Evolutionary conservation across 2,329 filamentous ascomycete genomes (phyloP).

Genomic region (Trichophyton verrucosum): DNA sequence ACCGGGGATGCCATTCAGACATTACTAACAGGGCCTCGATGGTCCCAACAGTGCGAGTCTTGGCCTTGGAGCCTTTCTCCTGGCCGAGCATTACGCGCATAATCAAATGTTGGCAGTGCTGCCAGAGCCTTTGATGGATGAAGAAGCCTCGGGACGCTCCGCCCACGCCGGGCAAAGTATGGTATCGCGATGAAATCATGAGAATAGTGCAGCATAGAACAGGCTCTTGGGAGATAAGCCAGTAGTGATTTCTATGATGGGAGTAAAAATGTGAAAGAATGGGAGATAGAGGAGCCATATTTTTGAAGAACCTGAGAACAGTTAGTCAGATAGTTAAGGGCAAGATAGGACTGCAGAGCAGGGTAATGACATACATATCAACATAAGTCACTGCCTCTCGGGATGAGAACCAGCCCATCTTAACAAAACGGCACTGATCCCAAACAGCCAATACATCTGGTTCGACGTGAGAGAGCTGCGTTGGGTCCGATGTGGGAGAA

Average conservation of each 20-base stretch:
- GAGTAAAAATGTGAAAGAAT: constrained; percentile 41
- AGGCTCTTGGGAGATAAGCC: constrained; percentile 40
- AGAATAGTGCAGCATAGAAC: constrained; percentile 43
- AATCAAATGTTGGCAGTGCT: constrained; percentile 42
- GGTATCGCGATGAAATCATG: constrained; percentile 44
- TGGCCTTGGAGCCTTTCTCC: constrained; percentile 40
- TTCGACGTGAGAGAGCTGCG: constrained; percentile 20
- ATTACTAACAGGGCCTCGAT: constrained; percentile 43
- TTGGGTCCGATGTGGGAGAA: constrained; percentile 17
- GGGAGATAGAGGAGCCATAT: constrained; percentile 40
- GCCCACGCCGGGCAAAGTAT: constrained; percentile 31
- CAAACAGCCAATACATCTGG: constrained; percentile 34
- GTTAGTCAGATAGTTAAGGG: constrained; percentile 3
- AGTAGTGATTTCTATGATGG: constrained; percentile 37
- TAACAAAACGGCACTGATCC: constrained; percentile 41
- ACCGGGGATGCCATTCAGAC: constrained; percentile 45
- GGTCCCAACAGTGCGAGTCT: constrained; percentile 38
- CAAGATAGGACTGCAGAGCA: background rate
- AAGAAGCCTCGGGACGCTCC: constrained; percentile 40
- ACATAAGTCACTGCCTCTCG: constrained; percentile 43
- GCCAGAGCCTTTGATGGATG: constrained; percentile 43
- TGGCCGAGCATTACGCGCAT: constrained; percentile 44
- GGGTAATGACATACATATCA: constrained; percentile 30
- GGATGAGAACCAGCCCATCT: constrained; percentile 45
- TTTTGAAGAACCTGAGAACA: constrained; percentile 35